Evolutionary conservation across 1,139 yeast genomes (phyloP), one percentile per base, ranked within the genome.

Genomic region (Saccharomycopsis hybrid): DNA sequence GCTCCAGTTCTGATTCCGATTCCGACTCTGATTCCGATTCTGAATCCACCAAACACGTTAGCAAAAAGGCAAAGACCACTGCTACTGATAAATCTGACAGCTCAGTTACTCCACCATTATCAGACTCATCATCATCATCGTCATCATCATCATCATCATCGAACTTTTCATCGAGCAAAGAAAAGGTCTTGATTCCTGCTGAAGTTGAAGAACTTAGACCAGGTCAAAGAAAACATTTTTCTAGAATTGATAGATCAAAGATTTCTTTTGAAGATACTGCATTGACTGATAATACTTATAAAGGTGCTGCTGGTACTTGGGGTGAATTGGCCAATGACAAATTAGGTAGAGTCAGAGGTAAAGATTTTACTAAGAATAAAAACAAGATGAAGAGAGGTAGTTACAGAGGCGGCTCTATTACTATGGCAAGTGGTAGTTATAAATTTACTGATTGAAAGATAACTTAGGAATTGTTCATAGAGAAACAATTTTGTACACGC

Each of bases 261-360:
- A 71, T 94, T 58, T 54, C 74, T 1, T 94, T 92, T 60, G 96
- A 85, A 66, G 75, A 77, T 57, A 57, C 64, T 11, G 76, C 70
- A 11, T 74, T 94, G 54, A 80, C 78, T 61, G 97, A 94, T 64
- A 94, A 94, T 68, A 81, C 97, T 18, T 94, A 92, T 69, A 84
- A 90, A 68, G 98, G 98, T 36, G 97, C 89, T 9, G 98, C 97
- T 30, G 98, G 98, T 54, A 90, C 95, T 33, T 94, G 97, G 97
- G 98, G 99, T 55, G 96, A 89, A 66, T 62, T 67, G 65, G 99
- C 99, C 51, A 92, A 86, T 65, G 95, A 85, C 41, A 89, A 80
- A 66, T 75, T 94, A 59, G 72, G 79, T 54, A 78, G 77, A 63
- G 97, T 92, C 13, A 78, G 96, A 64, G 99, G 99, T 42, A 94